These are phyloP conservation scores for Pythium rishiriense DNA, from an alignment of 352 stramenopile species.

Conservation along the genomic window DNA sequence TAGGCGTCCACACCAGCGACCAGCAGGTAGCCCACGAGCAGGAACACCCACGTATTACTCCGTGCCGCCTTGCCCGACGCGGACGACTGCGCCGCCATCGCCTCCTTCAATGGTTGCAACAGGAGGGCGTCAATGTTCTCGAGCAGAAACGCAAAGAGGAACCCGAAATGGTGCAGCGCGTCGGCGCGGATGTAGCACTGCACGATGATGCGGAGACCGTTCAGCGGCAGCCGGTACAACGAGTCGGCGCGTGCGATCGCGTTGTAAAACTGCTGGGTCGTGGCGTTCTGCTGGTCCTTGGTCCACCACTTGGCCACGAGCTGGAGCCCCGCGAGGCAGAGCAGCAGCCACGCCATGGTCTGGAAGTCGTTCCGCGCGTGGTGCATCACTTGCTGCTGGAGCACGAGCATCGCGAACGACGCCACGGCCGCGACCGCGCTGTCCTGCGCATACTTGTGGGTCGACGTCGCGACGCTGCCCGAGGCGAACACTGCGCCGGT, in stretches of 20 bases:
- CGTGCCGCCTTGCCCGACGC: conserved; percentile 9
- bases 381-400: conserved; percentile 35
- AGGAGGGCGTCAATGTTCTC: conserved; percentile 51
- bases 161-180: conserved; percentile 66
- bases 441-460: conserved; percentile 28
- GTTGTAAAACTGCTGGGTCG: conserved; percentile 27
- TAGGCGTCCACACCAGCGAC: conserved; percentile 61
- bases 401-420: conserved; percentile 32
- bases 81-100: neutral
- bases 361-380: conserved; percentile 33
- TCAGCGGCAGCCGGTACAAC: conserved; percentile 29
- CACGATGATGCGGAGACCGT: conserved; percentile 40
- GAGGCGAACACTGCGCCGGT: conserved; percentile 14
- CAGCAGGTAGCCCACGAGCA: conserved; percentile 52
- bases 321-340: conserved; percentile 22
- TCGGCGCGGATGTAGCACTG: conserved; percentile 49
- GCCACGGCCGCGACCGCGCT: conserved; percentile 23
- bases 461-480: conserved; percentile 18
- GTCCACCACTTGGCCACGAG: conserved; percentile 26
- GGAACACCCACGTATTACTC: conserved; percentile 33
- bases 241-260: conserved; percentile 14
- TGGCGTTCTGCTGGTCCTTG: conserved; percentile 23
- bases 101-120: conserved; percentile 45
- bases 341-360: conserved; percentile 32
- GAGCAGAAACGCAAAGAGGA: conserved; percentile 72